Percentiles rank a stretch among this genome's conserved stretches.
phyloP scores from a whole-genome alignment of 2,329 filamentous ascomycete genomes.

The Colletotrichum truncatum region DNA sequence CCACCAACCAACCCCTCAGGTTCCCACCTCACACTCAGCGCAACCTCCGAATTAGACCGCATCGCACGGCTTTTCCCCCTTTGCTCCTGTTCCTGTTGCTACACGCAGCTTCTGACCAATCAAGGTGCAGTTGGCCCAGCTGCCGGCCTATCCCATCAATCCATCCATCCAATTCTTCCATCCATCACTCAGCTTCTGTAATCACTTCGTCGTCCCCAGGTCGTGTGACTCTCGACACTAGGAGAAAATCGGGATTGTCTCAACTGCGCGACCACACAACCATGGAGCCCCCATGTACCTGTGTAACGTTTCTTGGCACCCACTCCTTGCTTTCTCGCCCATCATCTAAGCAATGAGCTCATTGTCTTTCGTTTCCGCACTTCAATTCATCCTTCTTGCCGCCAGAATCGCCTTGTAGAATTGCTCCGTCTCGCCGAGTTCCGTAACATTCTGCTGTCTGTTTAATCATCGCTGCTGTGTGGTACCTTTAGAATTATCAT shows the following conservation, averaged over 20 bases:
- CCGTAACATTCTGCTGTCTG: too few species aligned
- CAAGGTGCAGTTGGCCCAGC: background rate
- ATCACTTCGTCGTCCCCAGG: slow-evolving; percentile 7
- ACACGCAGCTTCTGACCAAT: background rate
- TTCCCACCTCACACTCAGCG: background rate
- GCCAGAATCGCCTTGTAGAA: background rate
- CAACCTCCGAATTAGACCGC: slow-evolving; percentile 1
- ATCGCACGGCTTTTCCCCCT: background rate
- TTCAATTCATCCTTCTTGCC: background rate
- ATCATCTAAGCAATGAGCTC: slow-evolving; percentile 22
- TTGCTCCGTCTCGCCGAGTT: background rate
- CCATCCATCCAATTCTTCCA: background rate
- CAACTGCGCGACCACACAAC: slow-evolving; percentile 20
- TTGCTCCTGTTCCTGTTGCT: background rate
- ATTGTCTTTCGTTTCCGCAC: slow-evolving; percentile 10
- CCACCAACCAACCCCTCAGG: background rate
- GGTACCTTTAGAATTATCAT: background rate
- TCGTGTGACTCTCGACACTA: slow-evolving; percentile 27
- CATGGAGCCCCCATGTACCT: slow-evolving; percentile 26
- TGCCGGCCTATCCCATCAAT: background rate
- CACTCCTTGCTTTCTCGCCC: slow-evolving; percentile 10
- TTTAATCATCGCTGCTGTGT: too few species aligned
- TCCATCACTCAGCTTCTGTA: slow-evolving; percentile 6
- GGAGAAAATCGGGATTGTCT: slow-evolving; percentile 24
- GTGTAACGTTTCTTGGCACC: slow-evolving; percentile 27